Percentiles rank a stretch among this genome's conserved stretches.
These are phyloP conservation scores for Carex littledalei DNA, from an alignment of 176 grass and related monocot genomes.

Conservation along the genomic window DNA sequence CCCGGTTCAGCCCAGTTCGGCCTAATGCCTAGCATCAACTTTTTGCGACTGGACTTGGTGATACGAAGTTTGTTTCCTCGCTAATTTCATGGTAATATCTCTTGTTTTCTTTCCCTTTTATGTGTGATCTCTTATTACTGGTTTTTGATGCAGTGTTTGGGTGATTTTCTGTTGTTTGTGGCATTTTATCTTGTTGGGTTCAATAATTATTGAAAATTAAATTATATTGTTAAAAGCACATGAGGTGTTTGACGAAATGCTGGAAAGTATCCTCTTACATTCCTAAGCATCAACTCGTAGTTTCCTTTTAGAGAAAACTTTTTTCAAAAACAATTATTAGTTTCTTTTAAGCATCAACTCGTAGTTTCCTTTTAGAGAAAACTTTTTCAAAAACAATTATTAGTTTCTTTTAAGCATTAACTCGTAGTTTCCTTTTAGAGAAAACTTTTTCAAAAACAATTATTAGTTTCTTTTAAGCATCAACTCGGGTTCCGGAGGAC, in stretches of 20 bases:
- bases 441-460: too few species aligned
- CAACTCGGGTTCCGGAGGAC: not conserved
- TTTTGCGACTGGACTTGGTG: too few species aligned
- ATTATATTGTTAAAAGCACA: not conserved
- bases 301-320: too few species aligned
- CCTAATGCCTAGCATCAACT: not conserved
- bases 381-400: too few species aligned
- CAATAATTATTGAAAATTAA: not conserved
- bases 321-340: too few species aligned
- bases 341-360: too few species aligned
- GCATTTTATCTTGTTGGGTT: not conserved
- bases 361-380: too few species aligned
- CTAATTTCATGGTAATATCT: not conserved
- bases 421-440: not conserved
- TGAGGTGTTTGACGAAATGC: not conserved
- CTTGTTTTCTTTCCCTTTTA: not conserved
- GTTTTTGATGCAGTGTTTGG: not conserved
- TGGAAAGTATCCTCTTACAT: not conserved
- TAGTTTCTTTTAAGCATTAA: too few species aligned
- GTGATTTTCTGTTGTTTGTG: not conserved
- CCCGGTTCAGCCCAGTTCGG: not conserved
- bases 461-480: not conserved
- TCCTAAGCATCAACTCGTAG: not conserved
- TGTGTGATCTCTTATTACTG: not conserved
- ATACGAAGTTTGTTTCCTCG: too few species aligned